These are phyloP conservation scores for Plasmodium berghei DNA, from an alignment of 169 alveolate genomes.

Conservation along the genomic window DNA sequence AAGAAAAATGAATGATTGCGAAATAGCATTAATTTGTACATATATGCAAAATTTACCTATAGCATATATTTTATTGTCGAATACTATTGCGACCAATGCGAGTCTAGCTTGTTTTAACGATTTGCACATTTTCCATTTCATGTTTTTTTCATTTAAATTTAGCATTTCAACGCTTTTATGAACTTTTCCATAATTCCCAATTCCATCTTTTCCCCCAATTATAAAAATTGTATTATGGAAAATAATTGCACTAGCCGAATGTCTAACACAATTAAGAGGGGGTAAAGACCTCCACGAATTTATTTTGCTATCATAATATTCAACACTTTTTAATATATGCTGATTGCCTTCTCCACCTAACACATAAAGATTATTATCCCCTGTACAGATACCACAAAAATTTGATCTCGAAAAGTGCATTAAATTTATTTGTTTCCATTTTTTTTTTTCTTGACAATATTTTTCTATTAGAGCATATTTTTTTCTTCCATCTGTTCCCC, in stretches of 20 bases:
- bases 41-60: conserved; percentile 31
- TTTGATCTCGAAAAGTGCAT: conserved; percentile 75
- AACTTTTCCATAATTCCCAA: conserved; percentile 66
- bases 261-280: conserved; percentile 69
- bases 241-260: conserved; percentile 70
- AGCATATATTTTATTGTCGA: conserved; percentile 61
- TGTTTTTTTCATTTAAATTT: conserved; percentile 71
- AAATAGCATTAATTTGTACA: not conserved
- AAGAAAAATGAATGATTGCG: not conserved
- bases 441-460: conserved; percentile 43
- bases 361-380: conserved; percentile 45
- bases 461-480: conserved; percentile 66
- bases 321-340: conserved; percentile 69
- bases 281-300: conserved; percentile 72
- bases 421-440: conserved; percentile 71
- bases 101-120: conserved; percentile 73
- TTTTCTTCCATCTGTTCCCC: conserved; percentile 70
- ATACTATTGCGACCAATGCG: conserved; percentile 43
- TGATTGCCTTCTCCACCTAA: conserved; percentile 77
- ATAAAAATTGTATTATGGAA: conserved; percentile 45
- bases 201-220: conserved; percentile 76
- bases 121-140: conserved; percentile 63
- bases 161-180: conserved; percentile 74
- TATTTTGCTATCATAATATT: conserved; percentile 66
- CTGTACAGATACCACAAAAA: conserved; percentile 76